Evolutionary conservation across 352 stramenopile genomes (phyloP).

Genomic region (Phytophthora rubi): DNA sequence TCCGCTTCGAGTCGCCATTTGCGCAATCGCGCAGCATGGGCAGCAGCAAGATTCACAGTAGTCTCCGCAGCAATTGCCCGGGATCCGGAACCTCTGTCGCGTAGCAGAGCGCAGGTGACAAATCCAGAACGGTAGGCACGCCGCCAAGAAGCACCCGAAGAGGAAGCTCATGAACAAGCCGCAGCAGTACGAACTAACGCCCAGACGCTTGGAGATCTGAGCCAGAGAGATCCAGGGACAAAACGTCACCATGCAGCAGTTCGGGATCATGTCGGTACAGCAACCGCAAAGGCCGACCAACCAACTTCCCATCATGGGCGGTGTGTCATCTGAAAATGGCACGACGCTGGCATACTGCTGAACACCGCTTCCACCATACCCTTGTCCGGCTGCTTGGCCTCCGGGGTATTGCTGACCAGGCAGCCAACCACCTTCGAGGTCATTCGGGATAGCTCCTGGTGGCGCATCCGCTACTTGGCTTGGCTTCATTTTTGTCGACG

Average conservation of each 20-base stretch:
- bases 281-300: constrained; percentile 29
- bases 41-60: constrained; percentile 47
- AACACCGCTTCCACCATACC: constrained; percentile 7
- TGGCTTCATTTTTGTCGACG: constrained; percentile 15
- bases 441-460: constrained; percentile 19
- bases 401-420: constrained; percentile 3
- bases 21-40: constrained; percentile 55
- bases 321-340: constrained; percentile 29
- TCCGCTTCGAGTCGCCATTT: constrained; percentile 58
- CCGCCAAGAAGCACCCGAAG: constrained; percentile 25
- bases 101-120: constrained; percentile 47
- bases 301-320: constrained; percentile 34
- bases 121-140: constrained; percentile 29
- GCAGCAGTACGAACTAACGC: constrained; percentile 31
- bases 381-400: constrained; percentile 11
- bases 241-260: constrained; percentile 46
- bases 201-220: constrained; percentile 43
- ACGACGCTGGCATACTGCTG: constrained; percentile 32
- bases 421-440: constrained; percentile 33
- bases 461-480: constrained; percentile 24
- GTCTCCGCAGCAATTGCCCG: constrained; percentile 43
- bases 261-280: constrained; percentile 44
- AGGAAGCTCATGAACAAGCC: constrained; percentile 22
- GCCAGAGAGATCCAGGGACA: constrained; percentile 48
- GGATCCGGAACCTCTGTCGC: constrained; percentile 51